Evolutionary conservation across 169 alveolate species (phyloP).

Genomic region (Babesia sp.): DNA sequence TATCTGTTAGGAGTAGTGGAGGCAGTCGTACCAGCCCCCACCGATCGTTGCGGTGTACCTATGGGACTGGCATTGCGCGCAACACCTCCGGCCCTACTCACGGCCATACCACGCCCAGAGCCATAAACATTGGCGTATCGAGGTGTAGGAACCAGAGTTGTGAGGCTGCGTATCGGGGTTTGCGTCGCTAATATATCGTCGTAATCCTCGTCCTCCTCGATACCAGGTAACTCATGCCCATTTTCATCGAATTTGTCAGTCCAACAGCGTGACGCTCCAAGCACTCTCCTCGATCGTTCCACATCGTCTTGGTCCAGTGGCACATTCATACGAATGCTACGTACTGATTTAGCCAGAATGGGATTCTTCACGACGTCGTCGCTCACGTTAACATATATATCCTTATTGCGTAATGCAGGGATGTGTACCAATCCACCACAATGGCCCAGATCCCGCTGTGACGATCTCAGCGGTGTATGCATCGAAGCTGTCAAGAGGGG

Average conservation of each 20-base stretch:
- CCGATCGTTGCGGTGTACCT: constrained; percentile 8
- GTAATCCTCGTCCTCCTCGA: constrained; percentile 6
- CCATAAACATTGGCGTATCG: background rate
- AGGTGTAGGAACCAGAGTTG: constrained; percentile 11
- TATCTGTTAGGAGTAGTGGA: constrained; percentile 13
- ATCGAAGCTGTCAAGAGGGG: background rate
- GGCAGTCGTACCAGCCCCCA: background rate
- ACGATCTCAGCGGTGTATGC: background rate
- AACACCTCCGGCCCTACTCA: background rate
- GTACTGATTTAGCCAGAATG: constrained; percentile 47
- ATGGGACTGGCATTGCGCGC: background rate
- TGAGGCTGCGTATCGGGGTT: constrained; percentile 56
- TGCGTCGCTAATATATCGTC: constrained; percentile 47
- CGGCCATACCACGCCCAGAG: background rate
- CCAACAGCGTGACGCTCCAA: constrained; percentile 64
- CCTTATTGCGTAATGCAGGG: background rate
- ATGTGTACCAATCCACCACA: background rate
- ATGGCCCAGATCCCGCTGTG: background rate
- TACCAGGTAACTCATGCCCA: background rate
- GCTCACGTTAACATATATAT: constrained; percentile 40
- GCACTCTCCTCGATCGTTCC: constrained; percentile 17
- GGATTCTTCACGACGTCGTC: constrained; percentile 53
- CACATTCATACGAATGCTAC: constrained; percentile 26
- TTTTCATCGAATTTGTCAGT: constrained; percentile 41
- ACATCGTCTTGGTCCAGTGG: constrained; percentile 39